Conservation (phyloP, 1,284 basidiomycete genomes). For the Melanopsichium pennsylvanicum region DNA sequence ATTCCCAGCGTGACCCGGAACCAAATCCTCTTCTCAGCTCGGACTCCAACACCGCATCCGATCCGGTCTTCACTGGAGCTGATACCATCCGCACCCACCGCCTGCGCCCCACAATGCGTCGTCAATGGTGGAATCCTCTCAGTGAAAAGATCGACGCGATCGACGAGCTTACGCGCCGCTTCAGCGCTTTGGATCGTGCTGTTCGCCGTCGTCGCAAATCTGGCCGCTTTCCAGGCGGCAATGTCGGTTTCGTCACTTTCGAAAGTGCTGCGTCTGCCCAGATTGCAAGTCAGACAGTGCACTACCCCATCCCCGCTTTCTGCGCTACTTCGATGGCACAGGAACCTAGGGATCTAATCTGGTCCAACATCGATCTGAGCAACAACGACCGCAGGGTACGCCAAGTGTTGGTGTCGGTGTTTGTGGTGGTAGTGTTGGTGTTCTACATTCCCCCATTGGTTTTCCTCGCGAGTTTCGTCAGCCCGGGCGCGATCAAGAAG, state of each 20-base stretch:
- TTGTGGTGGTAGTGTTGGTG: slow-evolving; percentile 74
- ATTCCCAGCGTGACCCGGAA: slow-evolving; percentile 2
- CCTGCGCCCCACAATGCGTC: slow-evolving; percentile 42
- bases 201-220: slow-evolving; percentile 40
- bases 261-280: slow-evolving; percentile 92
- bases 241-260: slow-evolving; percentile 94
- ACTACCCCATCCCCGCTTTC: slow-evolving; percentile 67
- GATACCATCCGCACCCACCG: slow-evolving; percentile 38
- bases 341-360: slow-evolving; percentile 94
- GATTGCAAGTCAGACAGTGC: slow-evolving; percentile 86
- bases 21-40: slow-evolving; percentile 12
- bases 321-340: slow-evolving; percentile 72
- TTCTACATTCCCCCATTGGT: slow-evolving; percentile 64
- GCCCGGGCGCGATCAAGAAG: slow-evolving; percentile 89
- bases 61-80: slow-evolving; percentile 25
- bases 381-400: slow-evolving; percentile 63
- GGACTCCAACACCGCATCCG: too few relatives aligned
- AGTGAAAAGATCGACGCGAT: slow-evolving; percentile 55
- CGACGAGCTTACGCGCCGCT: slow-evolving; percentile 53
- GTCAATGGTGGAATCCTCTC: slow-evolving; percentile 50
- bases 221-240: slow-evolving; percentile 68
- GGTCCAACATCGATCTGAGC: slow-evolving; percentile 81
- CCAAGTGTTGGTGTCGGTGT: slow-evolving; percentile 67
- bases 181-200: slow-evolving; percentile 49
- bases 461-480: slow-evolving; percentile 82